phyloP scores from a whole-genome alignment of 2,329 filamentous ascomycete species.

The Alternaria arbusti region DNA sequence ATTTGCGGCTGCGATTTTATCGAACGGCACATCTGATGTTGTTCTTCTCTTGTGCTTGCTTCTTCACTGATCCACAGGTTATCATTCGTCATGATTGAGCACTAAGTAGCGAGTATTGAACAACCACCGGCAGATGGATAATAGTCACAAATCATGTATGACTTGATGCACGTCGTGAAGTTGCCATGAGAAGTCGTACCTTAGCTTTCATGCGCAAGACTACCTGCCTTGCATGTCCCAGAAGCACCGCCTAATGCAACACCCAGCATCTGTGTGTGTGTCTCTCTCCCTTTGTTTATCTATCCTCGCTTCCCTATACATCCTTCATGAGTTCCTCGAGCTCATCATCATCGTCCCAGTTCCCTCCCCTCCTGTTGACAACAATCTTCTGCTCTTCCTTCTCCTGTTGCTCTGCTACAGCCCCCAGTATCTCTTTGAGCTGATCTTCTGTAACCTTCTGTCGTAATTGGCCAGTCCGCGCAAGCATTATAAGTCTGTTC shows the following conservation, averaged over 20 bases:
- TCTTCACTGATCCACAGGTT: background rate
- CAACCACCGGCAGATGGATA: background rate
- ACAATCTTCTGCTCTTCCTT: constrained; percentile 75
- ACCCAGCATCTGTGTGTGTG: background rate
- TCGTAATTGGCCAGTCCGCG: constrained; percentile 83
- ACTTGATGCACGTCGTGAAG: background rate
- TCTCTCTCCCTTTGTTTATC: background rate
- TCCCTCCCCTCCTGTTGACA: constrained; percentile 80
- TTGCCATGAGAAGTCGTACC: background rate
- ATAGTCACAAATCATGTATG: background rate
- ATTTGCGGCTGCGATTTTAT: background rate
- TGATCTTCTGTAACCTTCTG: constrained; percentile 90
- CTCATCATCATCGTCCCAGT: constrained; percentile 79
- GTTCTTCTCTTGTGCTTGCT: background rate
- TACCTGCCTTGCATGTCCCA: background rate
- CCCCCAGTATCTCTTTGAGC: constrained; percentile 87
- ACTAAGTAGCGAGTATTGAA: background rate
- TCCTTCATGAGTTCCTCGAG: constrained; percentile 59
- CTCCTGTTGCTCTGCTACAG: constrained; percentile 77
- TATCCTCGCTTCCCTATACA: constrained; percentile 24
- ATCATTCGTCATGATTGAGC: background rate
- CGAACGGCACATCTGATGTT: background rate
- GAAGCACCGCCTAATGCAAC: constrained; percentile 21
- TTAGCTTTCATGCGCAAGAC: background rate
- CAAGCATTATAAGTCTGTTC: constrained; percentile 90